phyloP scores from a whole-genome alignment of 345 rosid species.

The Eucalyptus albens region DNA sequence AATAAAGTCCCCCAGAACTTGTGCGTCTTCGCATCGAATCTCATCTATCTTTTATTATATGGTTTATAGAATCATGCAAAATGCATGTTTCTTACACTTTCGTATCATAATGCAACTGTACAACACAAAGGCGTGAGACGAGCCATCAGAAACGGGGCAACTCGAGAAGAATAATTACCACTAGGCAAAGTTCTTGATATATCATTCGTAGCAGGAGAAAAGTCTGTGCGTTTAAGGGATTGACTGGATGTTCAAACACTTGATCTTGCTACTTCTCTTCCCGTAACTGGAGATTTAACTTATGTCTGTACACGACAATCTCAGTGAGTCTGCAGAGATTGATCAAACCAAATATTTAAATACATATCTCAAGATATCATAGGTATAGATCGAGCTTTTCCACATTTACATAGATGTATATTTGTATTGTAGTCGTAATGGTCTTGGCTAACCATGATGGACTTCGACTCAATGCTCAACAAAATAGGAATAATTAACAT shows the following conservation, averaged over 20 bases:
- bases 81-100: constrained; percentile 50
- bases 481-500: neutral
- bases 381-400: neutral
- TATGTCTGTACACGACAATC: neutral
- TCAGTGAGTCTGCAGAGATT: neutral
- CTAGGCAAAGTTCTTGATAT: neutral
- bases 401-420: neutral
- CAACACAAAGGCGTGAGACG: neutral
- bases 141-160: neutral
- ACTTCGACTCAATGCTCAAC: neutral
- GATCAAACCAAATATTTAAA: neutral
- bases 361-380: neutral
- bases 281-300: neutral
- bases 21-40: neutral
- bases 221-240: neutral
- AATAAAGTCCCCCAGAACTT: neutral
- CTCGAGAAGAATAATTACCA: neutral
- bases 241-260: neutral
- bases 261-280: neutral
- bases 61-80: neutral
- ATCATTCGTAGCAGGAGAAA: neutral
- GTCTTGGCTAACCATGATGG: neutral
- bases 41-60: neutral
- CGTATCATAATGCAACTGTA: constrained; percentile 15
- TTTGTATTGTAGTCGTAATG: neutral